A percentile compares a stretch with the other conserved stretches of the same genome.
These are phyloP conservation scores for Dacryopinax primogenitus DNA, from an alignment of 768 basidiomycete species.

Conservation along the genomic window DNA sequence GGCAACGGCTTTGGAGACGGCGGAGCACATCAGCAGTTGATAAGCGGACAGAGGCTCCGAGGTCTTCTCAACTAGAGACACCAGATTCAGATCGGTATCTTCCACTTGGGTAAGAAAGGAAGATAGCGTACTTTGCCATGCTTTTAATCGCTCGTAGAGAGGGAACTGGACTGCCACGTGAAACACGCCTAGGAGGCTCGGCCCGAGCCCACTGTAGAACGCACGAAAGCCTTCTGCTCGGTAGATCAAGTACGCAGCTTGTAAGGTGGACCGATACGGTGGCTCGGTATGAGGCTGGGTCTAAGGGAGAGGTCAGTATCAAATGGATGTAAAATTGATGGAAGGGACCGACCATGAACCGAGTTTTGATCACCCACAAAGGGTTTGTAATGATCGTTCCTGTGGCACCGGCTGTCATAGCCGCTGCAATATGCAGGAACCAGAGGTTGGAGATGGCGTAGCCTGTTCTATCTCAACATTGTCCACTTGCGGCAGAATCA, in stretches of 20 bases:
- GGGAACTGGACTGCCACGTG: conserved; percentile 98
- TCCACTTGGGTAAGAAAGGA: background rate
- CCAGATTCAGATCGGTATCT: background rate
- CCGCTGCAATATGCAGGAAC: conserved; percentile 74
- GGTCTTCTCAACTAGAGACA: conserved; percentile 24
- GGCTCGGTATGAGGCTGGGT: conserved; percentile 70
- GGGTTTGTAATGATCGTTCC: conserved; percentile 94
- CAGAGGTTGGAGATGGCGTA: background rate
- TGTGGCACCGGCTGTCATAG: conserved; percentile 87
- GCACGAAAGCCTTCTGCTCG: conserved; percentile 72
- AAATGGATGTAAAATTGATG: conserved; percentile 13
- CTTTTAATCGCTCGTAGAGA: conserved; percentile 84
- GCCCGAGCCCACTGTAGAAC: conserved; percentile 88
- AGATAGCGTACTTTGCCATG: conserved; percentile 63
- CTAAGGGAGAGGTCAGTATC: conserved; percentile 29
- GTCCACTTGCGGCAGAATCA: background rate
- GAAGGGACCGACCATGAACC: conserved; percentile 71
- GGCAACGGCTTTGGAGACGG: conserved; percentile 90
- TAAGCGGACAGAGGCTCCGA: conserved; percentile 40
- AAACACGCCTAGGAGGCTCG: conserved; percentile 81
- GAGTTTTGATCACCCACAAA: conserved; percentile 96
- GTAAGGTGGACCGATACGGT: conserved; percentile 77
- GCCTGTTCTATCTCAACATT: conserved; percentile 3
- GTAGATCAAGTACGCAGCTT: conserved; percentile 83
- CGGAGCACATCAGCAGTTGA: conserved; percentile 77